Base-by-base conservation (phyloP, 345 rosid genomes). In the Gossypium thurberi region DNA sequence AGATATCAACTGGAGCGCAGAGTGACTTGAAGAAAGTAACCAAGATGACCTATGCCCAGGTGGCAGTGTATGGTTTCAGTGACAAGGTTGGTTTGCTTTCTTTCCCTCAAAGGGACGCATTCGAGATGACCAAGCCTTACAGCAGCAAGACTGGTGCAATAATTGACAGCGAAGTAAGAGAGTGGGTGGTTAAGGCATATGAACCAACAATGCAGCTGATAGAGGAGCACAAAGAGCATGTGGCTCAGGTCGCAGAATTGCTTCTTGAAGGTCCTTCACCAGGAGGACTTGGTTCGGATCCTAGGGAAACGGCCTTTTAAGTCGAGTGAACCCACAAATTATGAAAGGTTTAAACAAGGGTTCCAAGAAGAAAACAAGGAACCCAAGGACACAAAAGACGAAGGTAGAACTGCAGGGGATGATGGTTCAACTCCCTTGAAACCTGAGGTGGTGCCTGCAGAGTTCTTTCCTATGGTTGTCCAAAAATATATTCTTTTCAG, bases 11-110 rank as follows among this genome's bases (percentile, higher is more conserved):
- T 8, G 86, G 90, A 52, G 88, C 86, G 12, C 85, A 84, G 72
- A 86, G 81, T 77, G 88, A 82, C 75, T 78, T 84, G 76, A 81
- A 82, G 85, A 81, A 84, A 61, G 88, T 82, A 65, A 86, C 90
- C 3, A 79, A 84, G 37, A 28, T 28, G 37, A 28, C 37, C 37
- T 28, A 28, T 28, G 0, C 37, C 37, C 37, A 28, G 37, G 37
- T 28, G 37, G 37, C 37, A 28, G 37, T 28, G 37, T 28, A 28
- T 28, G 37, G 33, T 28, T 28, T 28, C 37, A 28, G 6, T 28
- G 37, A 28, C 5, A 28, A 28, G 37, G 37, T 28, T 28, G 37
- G 37, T 28, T 28, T 28, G 37, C 37, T 28, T 4, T 28, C 37
- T 28, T 4, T 28, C 37, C 37, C 37, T 28, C 37, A 28, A 28